These are phyloP conservation scores for Chrysosporium queenslandicum DNA, from an alignment of 2,329 filamentous ascomycete species.

Conservation along the genomic window DNA sequence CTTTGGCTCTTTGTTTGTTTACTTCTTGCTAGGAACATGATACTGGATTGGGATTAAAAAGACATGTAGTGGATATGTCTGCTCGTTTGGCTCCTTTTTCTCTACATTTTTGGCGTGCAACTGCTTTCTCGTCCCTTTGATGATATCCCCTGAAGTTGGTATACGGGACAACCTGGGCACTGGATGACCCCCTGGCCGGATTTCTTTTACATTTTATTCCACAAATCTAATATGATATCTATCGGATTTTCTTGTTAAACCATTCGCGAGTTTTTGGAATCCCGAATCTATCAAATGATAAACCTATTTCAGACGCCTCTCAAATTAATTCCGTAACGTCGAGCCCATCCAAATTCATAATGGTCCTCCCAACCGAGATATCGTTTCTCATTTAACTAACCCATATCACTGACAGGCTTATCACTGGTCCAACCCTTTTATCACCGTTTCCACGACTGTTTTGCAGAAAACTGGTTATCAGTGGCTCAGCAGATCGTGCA, in stretches of 20 bases:
- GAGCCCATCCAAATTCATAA: no score
- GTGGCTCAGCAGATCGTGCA: slow-evolving; percentile 46
- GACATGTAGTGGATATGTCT: neutral
- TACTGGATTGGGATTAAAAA: neutral
- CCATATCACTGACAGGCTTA: no score
- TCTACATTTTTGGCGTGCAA: neutral
- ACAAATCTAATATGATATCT: neutral
- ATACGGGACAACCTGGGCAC: neutral
- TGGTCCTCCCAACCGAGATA: neutral
- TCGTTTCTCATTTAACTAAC: neutral
- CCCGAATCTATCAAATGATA: neutral
- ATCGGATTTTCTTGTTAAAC: neutral
- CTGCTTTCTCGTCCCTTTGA: neutral
- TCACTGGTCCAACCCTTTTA: neutral
- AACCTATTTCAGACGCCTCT: neutral
- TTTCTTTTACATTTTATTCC: neutral
- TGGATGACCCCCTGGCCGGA: neutral
- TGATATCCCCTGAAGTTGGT: slow-evolving; percentile 1
- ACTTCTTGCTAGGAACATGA: neutral
- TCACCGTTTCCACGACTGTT: neutral
- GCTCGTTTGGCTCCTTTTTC: neutral
- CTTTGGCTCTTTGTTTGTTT: neutral
- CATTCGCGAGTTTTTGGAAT: neutral
- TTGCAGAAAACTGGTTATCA: slow-evolving; percentile 21
- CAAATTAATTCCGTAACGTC: neutral